Conservation (phyloP, 345 rosid species). For the Melastoma malabathricum region DNA sequence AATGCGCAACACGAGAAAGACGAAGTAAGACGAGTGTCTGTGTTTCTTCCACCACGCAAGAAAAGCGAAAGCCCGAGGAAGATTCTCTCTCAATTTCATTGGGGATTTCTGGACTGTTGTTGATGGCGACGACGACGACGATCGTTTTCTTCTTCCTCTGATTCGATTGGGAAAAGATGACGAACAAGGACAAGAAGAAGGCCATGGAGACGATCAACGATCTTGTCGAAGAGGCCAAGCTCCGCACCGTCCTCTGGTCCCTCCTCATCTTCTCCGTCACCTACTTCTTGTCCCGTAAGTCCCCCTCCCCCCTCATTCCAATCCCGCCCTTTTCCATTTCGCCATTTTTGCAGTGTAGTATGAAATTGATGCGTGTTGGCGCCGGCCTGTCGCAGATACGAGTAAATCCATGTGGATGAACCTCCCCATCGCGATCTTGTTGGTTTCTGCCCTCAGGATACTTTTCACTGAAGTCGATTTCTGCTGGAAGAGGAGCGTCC, state of each 20-base stretch:
- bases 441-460: constrained; percentile 36
- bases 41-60: too few species aligned
- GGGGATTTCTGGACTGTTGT: too few species aligned
- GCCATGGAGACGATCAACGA: constrained; percentile 79
- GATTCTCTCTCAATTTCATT: too few species aligned
- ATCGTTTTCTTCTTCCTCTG: too few species aligned
- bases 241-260: constrained; percentile 80
- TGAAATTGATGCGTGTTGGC: neutral
- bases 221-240: constrained; percentile 90
- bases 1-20: too few species aligned
- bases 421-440: constrained; percentile 64
- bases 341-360: neutral
- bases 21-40: too few species aligned
- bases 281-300: constrained; percentile 83
- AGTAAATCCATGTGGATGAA: constrained; percentile 94
- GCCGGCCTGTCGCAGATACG: constrained; percentile 43
- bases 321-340: neutral
- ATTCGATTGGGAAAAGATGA: too few species aligned
- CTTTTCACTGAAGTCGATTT: constrained; percentile 57
- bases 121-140: too few species aligned
- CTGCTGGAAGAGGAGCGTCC: constrained; percentile 39
- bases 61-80: too few species aligned
- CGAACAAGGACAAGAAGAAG: constrained; percentile 25
- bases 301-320: neutral
- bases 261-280: constrained; percentile 61